Conservation (phyloP, 2,329 filamentous ascomycete genomes). For the Diaporthe destruens region DNA sequence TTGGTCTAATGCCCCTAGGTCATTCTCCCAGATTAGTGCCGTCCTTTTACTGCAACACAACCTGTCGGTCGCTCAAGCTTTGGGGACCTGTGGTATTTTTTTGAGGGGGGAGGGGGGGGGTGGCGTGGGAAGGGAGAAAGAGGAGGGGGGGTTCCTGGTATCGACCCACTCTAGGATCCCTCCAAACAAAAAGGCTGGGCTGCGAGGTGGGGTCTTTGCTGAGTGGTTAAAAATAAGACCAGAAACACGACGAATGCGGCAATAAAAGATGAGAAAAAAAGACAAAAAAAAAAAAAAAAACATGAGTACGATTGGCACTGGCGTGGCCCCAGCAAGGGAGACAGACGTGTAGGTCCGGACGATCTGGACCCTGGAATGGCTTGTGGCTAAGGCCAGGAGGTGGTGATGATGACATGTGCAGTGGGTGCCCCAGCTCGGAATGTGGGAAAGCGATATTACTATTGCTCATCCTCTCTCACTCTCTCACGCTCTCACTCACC, state of each 20-base stretch:
- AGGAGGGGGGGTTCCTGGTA: background rate
- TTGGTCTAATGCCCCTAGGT: slow-evolving; percentile 22
- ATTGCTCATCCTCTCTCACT: slow-evolving; percentile 1
- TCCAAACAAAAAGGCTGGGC: background rate
- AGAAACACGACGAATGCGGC: background rate
- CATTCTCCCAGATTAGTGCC: slow-evolving; percentile 24
- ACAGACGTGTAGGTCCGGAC: too few relatives aligned
- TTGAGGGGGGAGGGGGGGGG: background rate
- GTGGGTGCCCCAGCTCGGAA: slow-evolving; percentile 25
- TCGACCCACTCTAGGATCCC: slow-evolving; percentile 7
- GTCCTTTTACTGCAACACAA: slow-evolving; percentile 32
- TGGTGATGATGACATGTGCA: slow-evolving; percentile 14
- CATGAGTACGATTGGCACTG: background rate
- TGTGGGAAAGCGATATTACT: slow-evolving; percentile 6
- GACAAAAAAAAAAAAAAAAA: background rate
- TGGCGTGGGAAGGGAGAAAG: background rate
- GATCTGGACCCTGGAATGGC: slow-evolving; percentile 22
- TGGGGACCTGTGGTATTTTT: slow-evolving; percentile 12
- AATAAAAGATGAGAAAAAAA: background rate
- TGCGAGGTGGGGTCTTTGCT: slow-evolving; percentile 13
- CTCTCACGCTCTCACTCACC: slow-evolving; percentile 3
- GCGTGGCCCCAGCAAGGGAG: background rate
- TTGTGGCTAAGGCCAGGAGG: slow-evolving; percentile 4
- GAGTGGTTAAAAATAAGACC: background rate
- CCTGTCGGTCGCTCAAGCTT: slow-evolving; percentile 11